These are phyloP conservation scores for Paraphysoderma sedebokerense DNA, from an alignment of 371 early-diverging fungal genomes.

Conservation along the genomic window DNA sequence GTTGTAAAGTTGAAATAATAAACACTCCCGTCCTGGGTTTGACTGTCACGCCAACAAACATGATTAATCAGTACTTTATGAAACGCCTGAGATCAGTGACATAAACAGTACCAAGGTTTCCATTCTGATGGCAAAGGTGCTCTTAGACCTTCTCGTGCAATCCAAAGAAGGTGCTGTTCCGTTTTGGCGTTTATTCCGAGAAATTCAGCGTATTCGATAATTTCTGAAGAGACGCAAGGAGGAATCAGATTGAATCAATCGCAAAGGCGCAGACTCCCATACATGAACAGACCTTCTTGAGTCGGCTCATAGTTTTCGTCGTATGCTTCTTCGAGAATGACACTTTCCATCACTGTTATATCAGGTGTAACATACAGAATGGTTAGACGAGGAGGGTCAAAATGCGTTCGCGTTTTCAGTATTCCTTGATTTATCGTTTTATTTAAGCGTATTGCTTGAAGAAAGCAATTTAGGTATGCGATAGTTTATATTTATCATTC, in stretches of 20 bases:
- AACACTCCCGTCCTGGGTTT: constrained; percentile 30
- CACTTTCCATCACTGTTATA: constrained; percentile 3
- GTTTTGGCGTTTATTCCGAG: constrained; percentile 29
- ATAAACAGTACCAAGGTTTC: constrained; percentile 34
- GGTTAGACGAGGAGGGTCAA: too few species aligned
- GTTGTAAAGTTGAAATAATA: constrained; percentile 40
- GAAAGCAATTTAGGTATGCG: too few species aligned
- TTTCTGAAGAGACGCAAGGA: constrained; percentile 10
- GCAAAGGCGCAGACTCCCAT: not conserved
- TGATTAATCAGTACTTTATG: not conserved
- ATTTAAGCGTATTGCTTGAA: too few species aligned
- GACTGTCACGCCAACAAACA: constrained; percentile 8
- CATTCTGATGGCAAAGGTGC: constrained; percentile 33
- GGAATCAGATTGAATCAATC: not conserved
- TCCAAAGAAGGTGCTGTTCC: constrained; percentile 32
- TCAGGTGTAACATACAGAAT: too few species aligned
- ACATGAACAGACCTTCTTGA: constrained; percentile 16
- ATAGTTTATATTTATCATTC: too few species aligned
- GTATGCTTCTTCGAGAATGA: constrained; percentile 14
- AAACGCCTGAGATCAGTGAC: not conserved
- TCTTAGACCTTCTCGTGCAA: constrained; percentile 31
- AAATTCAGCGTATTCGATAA: constrained; percentile 34
- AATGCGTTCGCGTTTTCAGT: too few species aligned
- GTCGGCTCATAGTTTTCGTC: constrained; percentile 37
- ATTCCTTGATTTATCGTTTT: too few species aligned